A percentile compares a stretch with the other conserved stretches of the same genome.
phyloP scores from a whole-genome alignment of 2,329 filamentous ascomycete genomes.

The Penicillium griseofulvum region DNA sequence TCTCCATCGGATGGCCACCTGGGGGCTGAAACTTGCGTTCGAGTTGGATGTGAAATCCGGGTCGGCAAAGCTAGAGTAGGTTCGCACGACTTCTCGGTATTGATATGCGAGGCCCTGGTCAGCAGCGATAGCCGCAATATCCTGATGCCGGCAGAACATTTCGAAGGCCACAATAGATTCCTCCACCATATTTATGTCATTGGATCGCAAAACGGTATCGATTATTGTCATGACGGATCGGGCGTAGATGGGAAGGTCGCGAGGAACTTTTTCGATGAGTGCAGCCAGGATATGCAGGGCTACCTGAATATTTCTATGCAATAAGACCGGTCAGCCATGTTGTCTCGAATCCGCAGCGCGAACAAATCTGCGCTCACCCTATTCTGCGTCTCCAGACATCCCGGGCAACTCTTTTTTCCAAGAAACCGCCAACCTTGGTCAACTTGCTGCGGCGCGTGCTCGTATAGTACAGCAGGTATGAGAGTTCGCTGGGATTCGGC shows the following conservation, averaged over 20 bases:
- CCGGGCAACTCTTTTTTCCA: conserved; percentile 88
- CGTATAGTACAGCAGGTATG: conserved; percentile 94
- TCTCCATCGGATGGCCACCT: conserved; percentile 75
- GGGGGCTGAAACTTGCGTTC: conserved; percentile 62
- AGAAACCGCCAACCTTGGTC: conserved; percentile 89
- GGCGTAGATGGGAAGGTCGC: conserved; percentile 86
- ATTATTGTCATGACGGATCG: conserved; percentile 81
- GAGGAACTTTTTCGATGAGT: conserved; percentile 87
- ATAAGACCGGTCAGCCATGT: conserved; percentile 9
- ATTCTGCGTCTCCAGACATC: conserved; percentile 88
- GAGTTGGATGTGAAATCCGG: conserved; percentile 49
- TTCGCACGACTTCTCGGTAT: conserved; percentile 76
- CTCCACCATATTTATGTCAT: conserved; percentile 89
- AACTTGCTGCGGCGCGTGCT: conserved; percentile 92
- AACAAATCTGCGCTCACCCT: conserved; percentile 59
- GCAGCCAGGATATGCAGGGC: conserved; percentile 89
- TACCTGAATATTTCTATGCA: conserved; percentile 78
- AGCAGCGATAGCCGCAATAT: conserved; percentile 77
- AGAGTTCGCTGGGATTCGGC: conserved; percentile 94
- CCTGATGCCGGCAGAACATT: conserved; percentile 83
- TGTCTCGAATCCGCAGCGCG: not conserved
- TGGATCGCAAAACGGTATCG: conserved; percentile 75
- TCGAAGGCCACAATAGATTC: conserved; percentile 83
- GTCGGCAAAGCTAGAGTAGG: conserved; percentile 77
- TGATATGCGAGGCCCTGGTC: conserved; percentile 79